phyloP scores from a whole-genome alignment of 192 early-diverging fungal genomes.

The Coemansia sp. region DNA sequence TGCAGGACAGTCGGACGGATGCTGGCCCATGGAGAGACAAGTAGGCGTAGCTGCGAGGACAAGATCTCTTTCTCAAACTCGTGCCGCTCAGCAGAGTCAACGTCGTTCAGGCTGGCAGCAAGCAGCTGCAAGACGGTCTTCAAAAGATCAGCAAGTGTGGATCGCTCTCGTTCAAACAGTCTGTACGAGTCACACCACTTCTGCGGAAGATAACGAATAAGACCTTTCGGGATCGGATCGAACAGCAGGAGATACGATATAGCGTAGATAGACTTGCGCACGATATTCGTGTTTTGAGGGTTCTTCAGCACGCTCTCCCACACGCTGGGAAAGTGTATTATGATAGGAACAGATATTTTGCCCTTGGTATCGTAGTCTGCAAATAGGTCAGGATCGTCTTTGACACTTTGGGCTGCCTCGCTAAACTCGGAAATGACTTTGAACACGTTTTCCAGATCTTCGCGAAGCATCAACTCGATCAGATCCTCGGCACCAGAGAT shows the following conservation, averaged over 20 bases:
- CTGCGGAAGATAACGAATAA: conserved; percentile 17
- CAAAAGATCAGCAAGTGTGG: conserved; percentile 16
- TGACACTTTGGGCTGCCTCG: conserved; percentile 22
- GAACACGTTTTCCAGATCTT: conserved; percentile 25
- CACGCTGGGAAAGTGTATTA: conserved; percentile 28
- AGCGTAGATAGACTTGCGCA: conserved; percentile 29
- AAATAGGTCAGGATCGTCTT: conserved; percentile 11
- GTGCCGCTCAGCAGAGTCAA: conserved; percentile 17
- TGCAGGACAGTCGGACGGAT: conserved; percentile 20
- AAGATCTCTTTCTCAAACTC: conserved; percentile 35
- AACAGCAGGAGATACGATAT: conserved; percentile 43
- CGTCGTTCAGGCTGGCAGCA: conserved; percentile 15
- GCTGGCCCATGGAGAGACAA: conserved; percentile 30
- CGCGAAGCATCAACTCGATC: conserved; percentile 39
- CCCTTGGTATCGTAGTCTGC: neutral
- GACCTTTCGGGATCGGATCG: conserved; percentile 24
- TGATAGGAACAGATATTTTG: conserved; percentile 4
- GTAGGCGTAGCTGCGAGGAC: conserved; percentile 19
- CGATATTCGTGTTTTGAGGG: conserved; percentile 33
- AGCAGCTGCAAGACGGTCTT: conserved; percentile 23
- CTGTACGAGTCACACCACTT: conserved; percentile 17
- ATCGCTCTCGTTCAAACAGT: conserved; percentile 23
- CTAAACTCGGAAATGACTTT: conserved; percentile 19
- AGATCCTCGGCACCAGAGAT: conserved; percentile 32
- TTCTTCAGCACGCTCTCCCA: conserved; percentile 34